These are phyloP conservation scores for Lecanicillium sp. DNA, from an alignment of 2,329 filamentous ascomycete species.

Conservation along the genomic window DNA sequence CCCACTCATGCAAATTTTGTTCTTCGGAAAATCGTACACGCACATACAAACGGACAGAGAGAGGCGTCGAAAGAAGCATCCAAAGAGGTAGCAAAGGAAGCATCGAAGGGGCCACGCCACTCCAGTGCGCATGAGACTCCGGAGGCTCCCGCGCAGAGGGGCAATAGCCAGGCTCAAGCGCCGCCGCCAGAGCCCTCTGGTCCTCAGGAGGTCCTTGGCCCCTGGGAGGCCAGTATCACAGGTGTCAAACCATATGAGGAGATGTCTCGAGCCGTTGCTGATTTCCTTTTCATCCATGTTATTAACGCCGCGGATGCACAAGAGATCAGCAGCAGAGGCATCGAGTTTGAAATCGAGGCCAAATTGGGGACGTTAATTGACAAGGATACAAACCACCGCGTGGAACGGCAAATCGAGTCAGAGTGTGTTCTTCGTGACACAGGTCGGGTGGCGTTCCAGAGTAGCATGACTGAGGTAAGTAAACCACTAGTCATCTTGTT, in stretches of 20 bases:
- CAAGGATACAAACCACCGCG: conserved; percentile 62
- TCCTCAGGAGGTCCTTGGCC: conserved; percentile 38
- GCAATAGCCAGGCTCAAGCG: conserved; percentile 14
- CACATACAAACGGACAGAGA: conserved; percentile 34
- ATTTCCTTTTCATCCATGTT: conserved; percentile 71
- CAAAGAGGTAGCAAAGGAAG: too few species aligned
- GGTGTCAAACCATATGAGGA: conserved; percentile 67
- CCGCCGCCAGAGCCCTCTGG: conserved; percentile 22
- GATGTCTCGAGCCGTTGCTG: conserved; percentile 67
- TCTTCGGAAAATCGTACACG: conserved; percentile 34
- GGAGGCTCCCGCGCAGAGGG: neutral
- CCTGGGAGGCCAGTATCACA: conserved; percentile 64
- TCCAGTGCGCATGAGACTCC: neutral
- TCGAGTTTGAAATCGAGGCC: conserved; percentile 87
- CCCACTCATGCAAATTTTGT: conserved; percentile 41
- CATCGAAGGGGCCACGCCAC: too few species aligned
- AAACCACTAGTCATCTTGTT: neutral
- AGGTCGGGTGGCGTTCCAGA: conserved; percentile 65
- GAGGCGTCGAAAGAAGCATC: too few species aligned
- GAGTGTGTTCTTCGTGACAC: conserved; percentile 63
- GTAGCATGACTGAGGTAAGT: conserved; percentile 82
- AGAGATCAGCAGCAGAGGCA: conserved; percentile 56
- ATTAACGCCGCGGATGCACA: conserved; percentile 60
- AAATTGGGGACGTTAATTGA: conserved; percentile 82
- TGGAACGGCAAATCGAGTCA: conserved; percentile 60